Evolutionary conservation across 805 yeast species (phyloP).

Genomic region (Blastobotrys peoriensis): DNA sequence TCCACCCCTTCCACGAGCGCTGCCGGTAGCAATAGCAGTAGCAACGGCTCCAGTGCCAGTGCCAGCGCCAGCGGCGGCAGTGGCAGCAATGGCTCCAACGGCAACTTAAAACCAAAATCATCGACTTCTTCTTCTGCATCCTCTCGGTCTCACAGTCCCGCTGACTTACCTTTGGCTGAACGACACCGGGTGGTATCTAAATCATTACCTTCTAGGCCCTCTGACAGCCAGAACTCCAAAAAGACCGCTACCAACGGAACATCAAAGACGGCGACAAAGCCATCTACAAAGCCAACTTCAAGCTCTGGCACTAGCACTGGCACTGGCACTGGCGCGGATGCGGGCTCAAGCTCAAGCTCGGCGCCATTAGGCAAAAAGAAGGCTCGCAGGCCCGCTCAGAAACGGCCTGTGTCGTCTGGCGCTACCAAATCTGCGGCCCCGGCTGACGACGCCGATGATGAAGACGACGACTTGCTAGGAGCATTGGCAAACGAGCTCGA

Average conservation of each 20-base stretch:
- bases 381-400: not conserved
- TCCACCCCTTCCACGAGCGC: not conserved
- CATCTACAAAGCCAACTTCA: no score
- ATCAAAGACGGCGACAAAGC: not conserved
- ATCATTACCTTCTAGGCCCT: constrained; percentile 6
- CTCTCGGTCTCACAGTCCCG: constrained; percentile 1
- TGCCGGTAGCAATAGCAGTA: not conserved
- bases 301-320: not conserved
- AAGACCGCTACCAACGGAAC: not conserved
- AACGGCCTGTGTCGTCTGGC: not conserved
- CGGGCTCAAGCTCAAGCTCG: no score
- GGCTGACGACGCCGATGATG: constrained; percentile 18
- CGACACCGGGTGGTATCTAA: constrained; percentile 10
- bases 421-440: not conserved
- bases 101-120: not conserved
- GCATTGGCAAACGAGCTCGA: constrained; percentile 29
- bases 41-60: not conserved
- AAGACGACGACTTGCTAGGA: constrained; percentile 26
- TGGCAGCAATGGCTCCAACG: no score
- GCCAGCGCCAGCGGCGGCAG: no score
- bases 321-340: no score
- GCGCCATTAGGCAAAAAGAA: no score
- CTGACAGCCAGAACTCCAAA: not conserved
- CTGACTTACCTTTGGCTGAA: not conserved
- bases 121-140: not conserved